Percentiles rank a stretch among this genome's conserved stretches.
Evolutionary conservation across 768 basidiomycete species (phyloP).

Genomic region (Dioszegia crocea): DNA sequence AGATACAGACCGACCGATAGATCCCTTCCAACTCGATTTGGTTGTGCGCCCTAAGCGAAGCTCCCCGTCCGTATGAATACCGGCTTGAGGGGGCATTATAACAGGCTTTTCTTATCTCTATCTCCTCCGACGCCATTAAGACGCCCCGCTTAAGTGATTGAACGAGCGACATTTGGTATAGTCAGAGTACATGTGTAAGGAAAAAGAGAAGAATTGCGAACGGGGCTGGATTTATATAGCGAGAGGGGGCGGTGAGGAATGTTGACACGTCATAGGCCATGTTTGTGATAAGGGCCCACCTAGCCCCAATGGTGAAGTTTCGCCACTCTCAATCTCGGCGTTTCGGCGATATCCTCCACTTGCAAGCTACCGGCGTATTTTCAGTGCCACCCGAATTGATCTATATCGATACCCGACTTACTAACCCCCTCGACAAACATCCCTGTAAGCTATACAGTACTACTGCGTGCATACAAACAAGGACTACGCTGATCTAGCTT

Average conservation of each 20-base stretch:
- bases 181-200: constrained; percentile 34
- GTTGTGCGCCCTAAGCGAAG: constrained; percentile 42
- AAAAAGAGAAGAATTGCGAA: too few species aligned
- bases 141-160: constrained; percentile 6
- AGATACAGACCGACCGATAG: not conserved
- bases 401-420: not conserved
- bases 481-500: constrained; percentile 13
- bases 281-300: too few species aligned
- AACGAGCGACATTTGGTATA: constrained; percentile 27
- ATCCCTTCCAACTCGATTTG: not conserved
- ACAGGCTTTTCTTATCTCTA: constrained; percentile 16
- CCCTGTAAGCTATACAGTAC: not conserved
- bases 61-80: constrained; percentile 13
- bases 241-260: not conserved
- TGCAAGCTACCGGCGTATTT: not conserved
- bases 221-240: not conserved
- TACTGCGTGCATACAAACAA: not conserved
- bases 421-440: constrained; percentile 1
- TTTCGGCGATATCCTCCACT: constrained; percentile 1
- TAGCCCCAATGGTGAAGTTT: too few species aligned
- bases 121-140: constrained; percentile 40
- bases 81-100: constrained; percentile 24
- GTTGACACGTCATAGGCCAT: too few species aligned
- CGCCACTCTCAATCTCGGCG: constrained; percentile 3
- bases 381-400: not conserved